These are phyloP conservation scores for Apostasia ramifera DNA, from an alignment of 106 monocot species.

Conservation along the genomic window DNA sequence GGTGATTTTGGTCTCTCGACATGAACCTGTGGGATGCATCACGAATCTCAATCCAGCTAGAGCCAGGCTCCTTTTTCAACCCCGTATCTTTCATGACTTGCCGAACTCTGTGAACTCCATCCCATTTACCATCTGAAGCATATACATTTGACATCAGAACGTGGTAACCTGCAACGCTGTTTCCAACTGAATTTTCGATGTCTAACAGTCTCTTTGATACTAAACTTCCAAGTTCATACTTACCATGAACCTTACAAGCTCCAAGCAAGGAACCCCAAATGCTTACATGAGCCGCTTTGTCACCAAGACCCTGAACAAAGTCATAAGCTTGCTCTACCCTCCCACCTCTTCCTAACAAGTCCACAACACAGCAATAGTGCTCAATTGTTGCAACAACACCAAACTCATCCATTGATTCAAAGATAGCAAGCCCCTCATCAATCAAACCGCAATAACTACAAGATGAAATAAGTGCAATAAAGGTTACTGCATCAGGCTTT, in stretches of 20 bases:
- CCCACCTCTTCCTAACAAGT: conserved; percentile 82
- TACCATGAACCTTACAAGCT: conserved; percentile 71
- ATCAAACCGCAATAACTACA: conserved; percentile 82
- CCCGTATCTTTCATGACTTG: conserved; percentile 70
- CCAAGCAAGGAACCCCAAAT: conserved; percentile 91
- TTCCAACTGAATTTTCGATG: conserved; percentile 29
- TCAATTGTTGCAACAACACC: conserved; percentile 47
- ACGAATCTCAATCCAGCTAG: conserved; percentile 59
- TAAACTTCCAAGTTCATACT: conserved; percentile 53
- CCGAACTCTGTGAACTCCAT: conserved; percentile 53
- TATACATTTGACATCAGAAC: conserved; percentile 72
- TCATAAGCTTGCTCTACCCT: conserved; percentile 86
- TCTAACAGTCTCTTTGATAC: conserved; percentile 56
- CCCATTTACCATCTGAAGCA: conserved; percentile 74
- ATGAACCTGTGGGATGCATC: conserved; percentile 45
- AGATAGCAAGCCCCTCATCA: conserved; percentile 70
- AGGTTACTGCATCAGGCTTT: conserved; percentile 66
- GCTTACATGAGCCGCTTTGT: conserved; percentile 28
- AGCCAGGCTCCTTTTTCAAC: conserved; percentile 66
- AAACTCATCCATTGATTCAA: conserved; percentile 52
- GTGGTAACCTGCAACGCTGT: conserved; percentile 47
- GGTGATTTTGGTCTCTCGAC: conserved; percentile 38
- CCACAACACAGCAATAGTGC: conserved; percentile 83
- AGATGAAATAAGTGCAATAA: conserved; percentile 72
- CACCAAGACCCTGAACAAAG: conserved; percentile 48